Base-by-base conservation (phyloP, 495 filamentous ascomycete species). In the Parachaetomium inaequale region DNA sequence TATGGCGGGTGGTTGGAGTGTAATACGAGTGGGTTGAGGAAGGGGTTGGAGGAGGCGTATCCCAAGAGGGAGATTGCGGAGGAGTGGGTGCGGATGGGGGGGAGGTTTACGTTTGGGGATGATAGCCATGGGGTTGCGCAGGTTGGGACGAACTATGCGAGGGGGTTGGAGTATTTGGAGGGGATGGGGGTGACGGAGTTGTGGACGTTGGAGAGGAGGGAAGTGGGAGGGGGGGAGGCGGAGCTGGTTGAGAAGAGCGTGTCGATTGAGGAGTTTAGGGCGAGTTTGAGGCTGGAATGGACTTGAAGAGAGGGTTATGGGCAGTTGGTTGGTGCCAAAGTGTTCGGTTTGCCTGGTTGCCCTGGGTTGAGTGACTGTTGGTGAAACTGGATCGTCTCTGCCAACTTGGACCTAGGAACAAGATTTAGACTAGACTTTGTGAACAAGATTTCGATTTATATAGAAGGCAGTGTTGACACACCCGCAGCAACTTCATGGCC, bases 31-130 rank as follows among this genome's bases (percentile, higher is more conserved):
- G 91, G 84, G 34, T 71, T 97, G 74, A 81, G 94, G 69, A 98
- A 98, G 79, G 94, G 93, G 21, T 83, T 96, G 79, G 82, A 77
- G 17, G 91, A 96, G 78, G 90, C 93, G 51, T 98, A 98, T 82
- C 94, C 94, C 2, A 84, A 82, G 63, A 79, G 80, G 50, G 84
- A 88, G 72, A 85, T 98, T 70, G 93, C 90, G 66, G 75, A 88
- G 84, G 71, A 71, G 66, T 82, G 76, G 74, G 32, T 79, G 43
- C 53, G 73, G 8, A 77, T 86, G 52, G 88, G 88, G n/a, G 93
- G 93, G 21, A 80, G 81, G 54, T 94, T 96, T 67, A 91, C 89
- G 58, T 75, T 98, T 42, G 94, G 90, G 4, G 93, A 98, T 73
- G 93, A 98, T 71, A 93, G 91, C 68, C 93, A 98, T 72, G 86